Base-by-base conservation (phyloP, 225 moss, liverwort and hornwort species). In the Physcomitrellopsis africana region DNA sequence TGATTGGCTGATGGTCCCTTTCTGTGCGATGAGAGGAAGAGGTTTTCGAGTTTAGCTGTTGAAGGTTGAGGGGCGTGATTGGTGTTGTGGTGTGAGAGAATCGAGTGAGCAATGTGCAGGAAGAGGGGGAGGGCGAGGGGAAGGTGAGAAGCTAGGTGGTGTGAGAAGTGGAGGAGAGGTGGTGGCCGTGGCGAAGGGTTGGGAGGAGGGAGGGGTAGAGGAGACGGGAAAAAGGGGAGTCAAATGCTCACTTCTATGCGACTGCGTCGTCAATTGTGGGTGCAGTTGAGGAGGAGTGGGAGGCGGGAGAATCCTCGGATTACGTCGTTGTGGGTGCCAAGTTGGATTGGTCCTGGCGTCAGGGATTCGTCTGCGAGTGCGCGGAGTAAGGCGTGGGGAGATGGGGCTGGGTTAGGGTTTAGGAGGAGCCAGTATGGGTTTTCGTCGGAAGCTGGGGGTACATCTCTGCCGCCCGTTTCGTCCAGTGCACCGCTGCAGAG, bases 241-340 rank as follows among this genome's bases (percentile, higher is more conserved):
- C 90, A 89, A 92, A 94, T 94, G 94, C 92, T 91, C 80, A 76
- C 75, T 70, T 87, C 87, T 78, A 89, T 85, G 66, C 83, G 87
- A 80, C 79, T 85, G 81, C 94, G 90, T 77, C 94, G 90, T 82
- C 91, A 89, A 70, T 37, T 95, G 69, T 88, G 80, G 86, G 65
- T 73, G 43, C 83, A 87, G 57, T 76, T 83, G 63, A 74, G 79
- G 68, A 81, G 78, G 73, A 77, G 62, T 0, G 69, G 78, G 32
- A 5, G 32, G 63, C 71, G 67, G 47, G 42, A 37, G 8, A 43
- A 65, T 49, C 1, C 53, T 41, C 24, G 69, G 29, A 60, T 72
- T 69, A 42, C 53, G 5, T 48, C 62, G 19, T 20, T 59, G 29
- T 11, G 59, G 24, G 22, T 29, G 7, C 8, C 9, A 32, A 16